A percentile compares a stretch with the other conserved stretches of the same genome.
Conservation (phyloP, 177 flowering plant genomes). For the Vitis hybrid region DNA sequence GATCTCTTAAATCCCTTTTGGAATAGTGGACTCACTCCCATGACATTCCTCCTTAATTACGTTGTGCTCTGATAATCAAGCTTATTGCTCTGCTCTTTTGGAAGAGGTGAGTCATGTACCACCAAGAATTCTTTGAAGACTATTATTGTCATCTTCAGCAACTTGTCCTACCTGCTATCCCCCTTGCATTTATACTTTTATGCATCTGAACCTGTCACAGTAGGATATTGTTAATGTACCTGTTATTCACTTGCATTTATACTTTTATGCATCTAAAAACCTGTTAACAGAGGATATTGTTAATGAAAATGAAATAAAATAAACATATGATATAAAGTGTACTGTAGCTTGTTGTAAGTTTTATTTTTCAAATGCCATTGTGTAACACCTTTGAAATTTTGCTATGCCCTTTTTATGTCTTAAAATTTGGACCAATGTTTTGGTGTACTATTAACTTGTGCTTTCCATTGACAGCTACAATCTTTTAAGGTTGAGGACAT, state of each 20-base stretch:
- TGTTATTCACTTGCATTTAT: neutral
- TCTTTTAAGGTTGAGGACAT: conserved; percentile 74
- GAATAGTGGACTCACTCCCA: neutral
- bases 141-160: neutral
- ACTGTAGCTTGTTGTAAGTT: too few relatives aligned
- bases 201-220: neutral
- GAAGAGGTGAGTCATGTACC: neutral
- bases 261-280: too few relatives aligned
- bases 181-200: too few relatives aligned
- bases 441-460: neutral
- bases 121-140: neutral
- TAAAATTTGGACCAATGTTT: neutral
- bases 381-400: neutral
- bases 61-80: neutral
- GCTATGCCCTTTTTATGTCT: neutral
- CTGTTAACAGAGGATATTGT: too few relatives aligned
- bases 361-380: neutral
- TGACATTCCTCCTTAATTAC: neutral
- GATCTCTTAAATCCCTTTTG: neutral
- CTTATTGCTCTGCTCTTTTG: neutral
- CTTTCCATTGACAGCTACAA: conserved; percentile 58
- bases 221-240: neutral
- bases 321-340: too few relatives aligned
- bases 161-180: neutral
- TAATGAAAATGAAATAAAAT: too few relatives aligned